These are phyloP conservation scores for Teratosphaeria pseudoeucalypti DNA, from an alignment of 2,329 filamentous ascomycete species.

Conservation along the genomic window DNA sequence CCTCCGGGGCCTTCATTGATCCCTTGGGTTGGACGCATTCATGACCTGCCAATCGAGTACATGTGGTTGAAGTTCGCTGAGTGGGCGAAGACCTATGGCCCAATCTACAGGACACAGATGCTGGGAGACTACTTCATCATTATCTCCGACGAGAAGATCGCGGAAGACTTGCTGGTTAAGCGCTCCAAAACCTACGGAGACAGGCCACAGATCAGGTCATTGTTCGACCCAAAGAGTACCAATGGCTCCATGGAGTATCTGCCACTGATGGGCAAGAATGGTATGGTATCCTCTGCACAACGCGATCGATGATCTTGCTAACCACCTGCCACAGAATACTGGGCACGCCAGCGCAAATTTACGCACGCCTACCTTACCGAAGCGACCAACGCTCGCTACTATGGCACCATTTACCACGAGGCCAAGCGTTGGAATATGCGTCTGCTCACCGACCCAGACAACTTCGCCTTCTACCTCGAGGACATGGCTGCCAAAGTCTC, in stretches of 20 bases:
- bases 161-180: slow-evolving; percentile 24
- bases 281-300: neutral
- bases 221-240: slow-evolving; percentile 46
- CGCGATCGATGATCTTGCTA: neutral
- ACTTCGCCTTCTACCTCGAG: slow-evolving; percentile 33
- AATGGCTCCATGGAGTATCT: slow-evolving; percentile 23
- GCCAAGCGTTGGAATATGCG: slow-evolving; percentile 43
- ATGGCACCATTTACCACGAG: slow-evolving; percentile 31
- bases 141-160: slow-evolving; percentile 27
- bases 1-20: slow-evolving; percentile 32
- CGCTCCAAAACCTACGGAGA: slow-evolving; percentile 25
- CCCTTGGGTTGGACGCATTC: slow-evolving; percentile 30
- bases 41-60: slow-evolving; percentile 38
- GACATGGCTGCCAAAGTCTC: slow-evolving; percentile 51
- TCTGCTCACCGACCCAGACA: slow-evolving; percentile 21
- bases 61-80: slow-evolving; percentile 42
- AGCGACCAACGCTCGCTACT: slow-evolving; percentile 27
- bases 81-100: slow-evolving; percentile 25
- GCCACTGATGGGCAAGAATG: slow-evolving; percentile 21
- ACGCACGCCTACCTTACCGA: slow-evolving; percentile 21
- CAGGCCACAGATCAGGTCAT: slow-evolving; percentile 28
- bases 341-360: slow-evolving; percentile 21
- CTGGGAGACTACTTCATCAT: slow-evolving; percentile 24
- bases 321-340: slow-evolving; percentile 13
- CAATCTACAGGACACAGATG: slow-evolving; percentile 26